Evolutionary conservation across 2,329 filamentous ascomycete species (phyloP).

Genomic region (Biscogniauxia mediterranea): DNA sequence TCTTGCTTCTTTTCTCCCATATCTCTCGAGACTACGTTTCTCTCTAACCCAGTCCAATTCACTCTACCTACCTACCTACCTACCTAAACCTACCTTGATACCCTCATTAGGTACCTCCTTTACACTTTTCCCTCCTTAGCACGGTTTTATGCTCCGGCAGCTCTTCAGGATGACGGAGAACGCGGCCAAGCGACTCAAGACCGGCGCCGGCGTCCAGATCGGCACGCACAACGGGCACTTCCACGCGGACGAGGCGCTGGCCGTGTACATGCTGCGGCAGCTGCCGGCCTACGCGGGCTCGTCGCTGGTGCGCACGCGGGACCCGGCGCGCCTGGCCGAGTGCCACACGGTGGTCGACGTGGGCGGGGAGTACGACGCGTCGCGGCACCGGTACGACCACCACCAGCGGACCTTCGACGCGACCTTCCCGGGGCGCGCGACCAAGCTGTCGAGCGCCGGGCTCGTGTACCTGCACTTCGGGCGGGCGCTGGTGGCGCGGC

Average conservation of each 20-base stretch:
- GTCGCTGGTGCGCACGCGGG: constrained; percentile 80
- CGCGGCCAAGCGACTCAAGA: constrained; percentile 82
- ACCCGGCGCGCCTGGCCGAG: constrained; percentile 70
- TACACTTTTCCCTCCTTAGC: background rate
- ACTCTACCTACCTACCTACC: no score
- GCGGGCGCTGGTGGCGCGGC: constrained; percentile 70
- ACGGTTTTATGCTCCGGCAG: constrained; percentile 42
- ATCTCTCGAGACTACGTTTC: background rate
- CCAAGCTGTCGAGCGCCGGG: constrained; percentile 91
- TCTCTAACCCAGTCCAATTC: no score
- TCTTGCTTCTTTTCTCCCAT: background rate
- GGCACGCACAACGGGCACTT: constrained; percentile 98
- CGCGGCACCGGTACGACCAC: constrained; percentile 83
- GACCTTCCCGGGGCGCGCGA: constrained; percentile 78
- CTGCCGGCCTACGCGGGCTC: constrained; percentile 78
- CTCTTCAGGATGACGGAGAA: constrained; percentile 61
- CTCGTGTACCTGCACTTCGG: constrained; percentile 97
- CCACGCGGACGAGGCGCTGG: constrained; percentile 96
- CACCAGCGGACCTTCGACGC: constrained; percentile 90
- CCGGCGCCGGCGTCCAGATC: constrained; percentile 61
- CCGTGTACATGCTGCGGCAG: constrained; percentile 90
- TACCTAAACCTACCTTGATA: no score
- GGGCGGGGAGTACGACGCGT: constrained; percentile 86
- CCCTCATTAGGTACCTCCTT: no score
- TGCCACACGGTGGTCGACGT: constrained; percentile 98